Evolutionary conservation across 2,329 filamentous ascomycete genomes (phyloP).

Genomic region (Colletotrichum sp.): DNA sequence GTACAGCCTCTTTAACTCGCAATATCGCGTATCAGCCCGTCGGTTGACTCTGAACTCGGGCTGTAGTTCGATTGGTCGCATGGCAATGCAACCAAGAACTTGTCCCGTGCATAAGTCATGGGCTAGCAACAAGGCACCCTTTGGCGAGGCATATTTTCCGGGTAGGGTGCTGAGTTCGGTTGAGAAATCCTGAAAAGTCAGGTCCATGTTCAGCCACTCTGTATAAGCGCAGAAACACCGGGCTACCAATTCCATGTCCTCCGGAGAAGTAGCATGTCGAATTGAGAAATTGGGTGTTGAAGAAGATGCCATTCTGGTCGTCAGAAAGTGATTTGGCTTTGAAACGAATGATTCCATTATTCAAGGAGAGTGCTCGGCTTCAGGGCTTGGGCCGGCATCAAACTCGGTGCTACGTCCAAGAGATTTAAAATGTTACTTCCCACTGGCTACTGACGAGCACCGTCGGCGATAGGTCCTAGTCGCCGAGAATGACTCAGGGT

Average conservation of each 20-base stretch:
- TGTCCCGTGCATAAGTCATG: constrained; percentile 20
- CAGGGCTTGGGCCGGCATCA: no score
- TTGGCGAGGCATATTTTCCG: constrained; percentile 29
- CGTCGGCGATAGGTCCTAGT: neutral
- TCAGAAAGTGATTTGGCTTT: neutral
- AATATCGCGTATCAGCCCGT: constrained; percentile 13
- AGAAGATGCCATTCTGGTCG: neutral
- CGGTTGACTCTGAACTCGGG: constrained; percentile 3
- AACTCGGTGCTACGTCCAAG: neutral
- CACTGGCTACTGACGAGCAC: neutral
- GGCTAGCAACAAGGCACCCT: constrained; percentile 28
- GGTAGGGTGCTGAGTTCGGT: constrained; percentile 27
- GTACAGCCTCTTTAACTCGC: constrained; percentile 31
- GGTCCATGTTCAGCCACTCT: constrained; percentile 29
- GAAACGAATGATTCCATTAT: no score
- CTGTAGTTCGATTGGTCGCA: constrained; percentile 25
- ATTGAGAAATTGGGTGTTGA: constrained; percentile 12
- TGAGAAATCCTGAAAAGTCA: constrained; percentile 30
- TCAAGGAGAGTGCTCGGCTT: no score
- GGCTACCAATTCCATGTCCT: constrained; percentile 23
- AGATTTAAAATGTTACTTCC: neutral
- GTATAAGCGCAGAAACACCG: constrained; percentile 29
- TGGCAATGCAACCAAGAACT: constrained; percentile 29
- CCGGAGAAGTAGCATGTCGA: constrained; percentile 23
- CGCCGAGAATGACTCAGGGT: neutral